Conservation (phyloP, 148 eudicot genomes). For the Cornus controversa region DNA sequence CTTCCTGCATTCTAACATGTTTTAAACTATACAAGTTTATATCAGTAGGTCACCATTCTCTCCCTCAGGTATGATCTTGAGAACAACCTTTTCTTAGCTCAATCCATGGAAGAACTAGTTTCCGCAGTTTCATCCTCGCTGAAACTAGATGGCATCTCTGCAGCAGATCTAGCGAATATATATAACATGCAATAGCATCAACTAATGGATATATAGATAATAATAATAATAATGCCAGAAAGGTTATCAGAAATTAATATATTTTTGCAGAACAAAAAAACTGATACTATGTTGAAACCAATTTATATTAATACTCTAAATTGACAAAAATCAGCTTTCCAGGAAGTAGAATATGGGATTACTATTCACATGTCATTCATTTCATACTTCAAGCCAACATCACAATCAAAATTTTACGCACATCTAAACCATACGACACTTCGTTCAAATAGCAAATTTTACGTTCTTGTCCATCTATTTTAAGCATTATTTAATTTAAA, state of each 20-base stretch:
- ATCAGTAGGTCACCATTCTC: no score
- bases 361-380: not conserved
- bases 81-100: not conserved
- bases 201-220: not conserved
- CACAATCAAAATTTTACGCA: not conserved
- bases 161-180: slow-evolving; percentile 38
- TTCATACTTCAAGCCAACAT: not conserved
- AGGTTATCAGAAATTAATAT: not conserved
- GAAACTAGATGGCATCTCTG: slow-evolving; percentile 66
- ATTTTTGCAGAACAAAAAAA: not conserved
- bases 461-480: no score
- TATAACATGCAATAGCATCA: slow-evolving; percentile 3
- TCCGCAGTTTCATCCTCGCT: slow-evolving; percentile 87
- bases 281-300: not conserved
- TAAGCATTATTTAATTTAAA: no score
- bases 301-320: not conserved
- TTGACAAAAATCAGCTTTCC: not conserved
- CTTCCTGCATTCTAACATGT: no score
- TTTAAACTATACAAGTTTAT: no score
- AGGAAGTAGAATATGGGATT: not conserved
- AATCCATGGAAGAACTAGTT: slow-evolving; percentile 65
- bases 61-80: no score
- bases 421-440: not conserved
- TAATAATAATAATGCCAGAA: not conserved
- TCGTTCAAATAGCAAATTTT: not conserved